Base-by-base conservation (phyloP, 2,329 filamentous ascomycete species). In the Ploettnerulaceae sp. region DNA sequence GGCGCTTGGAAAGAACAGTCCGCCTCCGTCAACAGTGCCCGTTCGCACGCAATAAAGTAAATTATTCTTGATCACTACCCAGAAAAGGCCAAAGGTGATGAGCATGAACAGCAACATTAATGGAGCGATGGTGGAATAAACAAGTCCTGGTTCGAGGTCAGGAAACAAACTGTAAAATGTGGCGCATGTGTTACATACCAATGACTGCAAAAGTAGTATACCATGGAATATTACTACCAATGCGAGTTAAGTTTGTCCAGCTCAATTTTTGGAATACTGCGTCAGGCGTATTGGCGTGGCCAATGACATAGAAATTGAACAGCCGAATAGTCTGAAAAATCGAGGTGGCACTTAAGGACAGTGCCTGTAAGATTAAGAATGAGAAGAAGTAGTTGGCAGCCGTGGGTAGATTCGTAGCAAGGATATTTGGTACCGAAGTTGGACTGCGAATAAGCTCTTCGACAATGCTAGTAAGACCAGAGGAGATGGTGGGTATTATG, bases 401-500 rank as follows among this genome's bases (percentile, higher is more conserved):
- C 31, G 47, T 57, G 12, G 53, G 57, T 43, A 59, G 33, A 45
- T 56, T 55, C 26, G 41, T 26, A 22, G 56, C 48, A 45, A 58
- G 56, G 25, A 52, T 38, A 38, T 50, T 41, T 31, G 42, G 42
- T 20, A 45, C 43, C 21, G 42, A 49, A 21, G 37, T 49, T n/a
- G 43, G 43, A 17, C 38, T 49, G 24, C 33, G 33, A 25, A 25
- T 42, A n/a, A 57, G 38, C 34, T 54, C 44, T 48, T 22, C 21
- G 21, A 55, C 41, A 28, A 54, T 51, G 31, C 38, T 55, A 14
- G 48, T 52, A 29, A 55, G 39, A 24, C 52, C 46, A 14, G 45
- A 42, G 25, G 41, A 57, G 8, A 55, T 38, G 1, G 79, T 79
- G 32, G 83, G 79, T 21, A 84, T 77, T 37, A 86, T 67, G 64